phyloP scores from a whole-genome alignment of 306 rosid genomes.

The Pterocarpus santalinus region DNA sequence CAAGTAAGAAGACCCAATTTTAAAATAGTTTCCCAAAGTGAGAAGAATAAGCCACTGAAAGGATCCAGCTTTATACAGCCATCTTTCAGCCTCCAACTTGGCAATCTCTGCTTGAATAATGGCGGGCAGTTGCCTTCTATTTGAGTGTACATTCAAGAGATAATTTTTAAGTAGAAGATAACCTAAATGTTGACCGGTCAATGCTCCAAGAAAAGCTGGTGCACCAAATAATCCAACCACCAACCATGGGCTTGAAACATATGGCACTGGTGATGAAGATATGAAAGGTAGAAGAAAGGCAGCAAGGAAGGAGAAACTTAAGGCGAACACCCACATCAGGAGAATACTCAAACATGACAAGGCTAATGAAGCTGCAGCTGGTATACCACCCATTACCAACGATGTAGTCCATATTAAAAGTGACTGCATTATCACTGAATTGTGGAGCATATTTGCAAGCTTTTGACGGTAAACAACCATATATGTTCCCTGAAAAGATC shows the following conservation, averaged over 20 bases:
- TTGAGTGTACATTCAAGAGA: conserved; percentile 65
- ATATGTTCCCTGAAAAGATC: conserved; percentile 77
- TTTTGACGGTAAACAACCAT: conserved; percentile 83
- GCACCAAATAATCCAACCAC: conserved; percentile 87
- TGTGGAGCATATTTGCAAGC: conserved; percentile 79
- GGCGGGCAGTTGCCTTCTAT: conserved; percentile 60
- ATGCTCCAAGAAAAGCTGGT: conserved; percentile 92
- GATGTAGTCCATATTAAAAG: conserved; percentile 90
- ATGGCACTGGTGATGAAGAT: conserved; percentile 83
- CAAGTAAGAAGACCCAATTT: conserved; percentile 86
- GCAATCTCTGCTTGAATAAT: conserved; percentile 62
- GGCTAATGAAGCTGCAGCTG: conserved; percentile 81
- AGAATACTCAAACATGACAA: conserved; percentile 74
- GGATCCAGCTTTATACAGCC: conserved; percentile 97
- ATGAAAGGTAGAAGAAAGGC: conserved; percentile 73
- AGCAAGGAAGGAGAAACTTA: conserved; percentile 66
- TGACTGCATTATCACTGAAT: conserved; percentile 87
- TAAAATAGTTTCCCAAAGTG: conserved; percentile 78
- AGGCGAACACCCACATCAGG: conserved; percentile 78
- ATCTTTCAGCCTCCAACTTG: conserved; percentile 94
- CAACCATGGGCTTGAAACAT: conserved; percentile 88
- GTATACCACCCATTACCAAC: conserved; percentile 84
- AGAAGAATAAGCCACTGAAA: conserved; percentile 93
- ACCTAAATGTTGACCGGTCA: conserved; percentile 90
- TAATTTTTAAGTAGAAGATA: conserved; percentile 70